A percentile compares a stretch with the other conserved stretches of the same genome.
Evolutionary conservation across 139 green algal genomes (phyloP).

Genomic region (Yamagishiella unicocca): DNA sequence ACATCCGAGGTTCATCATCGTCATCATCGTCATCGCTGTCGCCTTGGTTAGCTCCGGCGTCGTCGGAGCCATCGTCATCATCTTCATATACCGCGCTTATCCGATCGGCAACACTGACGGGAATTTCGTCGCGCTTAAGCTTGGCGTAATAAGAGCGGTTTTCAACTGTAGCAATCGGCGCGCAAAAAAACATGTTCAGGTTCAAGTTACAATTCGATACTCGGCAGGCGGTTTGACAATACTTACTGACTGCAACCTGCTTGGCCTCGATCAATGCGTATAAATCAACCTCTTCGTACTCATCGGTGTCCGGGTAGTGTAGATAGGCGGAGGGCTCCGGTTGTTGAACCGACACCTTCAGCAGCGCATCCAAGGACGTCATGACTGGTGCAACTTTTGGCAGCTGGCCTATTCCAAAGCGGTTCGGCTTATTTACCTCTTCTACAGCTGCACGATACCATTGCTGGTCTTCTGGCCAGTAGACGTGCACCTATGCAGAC

Average conservation of each 20-base stretch:
- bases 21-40: background rate
- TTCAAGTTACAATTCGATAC: too few relatives aligned
- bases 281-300: conserved; percentile 69
- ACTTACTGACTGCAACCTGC: conserved; percentile 69
- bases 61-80: background rate
- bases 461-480: conserved; percentile 62
- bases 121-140: conserved; percentile 55
- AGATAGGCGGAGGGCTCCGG: conserved; percentile 52
- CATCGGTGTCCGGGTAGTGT: conserved; percentile 63
- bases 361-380: too few relatives aligned
- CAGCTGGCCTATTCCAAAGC: background rate
- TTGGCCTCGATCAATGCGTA: conserved; percentile 57
- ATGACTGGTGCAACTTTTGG: background rate
- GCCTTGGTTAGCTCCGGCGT: background rate
- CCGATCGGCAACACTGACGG: conserved; percentile 46
- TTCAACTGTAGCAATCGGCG: conserved; percentile 66
- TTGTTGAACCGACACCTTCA: conserved; percentile 11
- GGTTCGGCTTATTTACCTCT: conserved; percentile 39
- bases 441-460: conserved; percentile 63
- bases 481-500: conserved; percentile 52
- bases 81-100: conserved; percentile 47
- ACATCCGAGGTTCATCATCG: background rate
- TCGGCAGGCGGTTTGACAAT: too few relatives aligned
- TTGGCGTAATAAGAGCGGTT: background rate
- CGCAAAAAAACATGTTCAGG: too few relatives aligned